Evolutionary conservation across 768 basidiomycete species (phyloP), one percentile per base, ranked within the genome.

Genomic region (Mycena belliarum): DNA sequence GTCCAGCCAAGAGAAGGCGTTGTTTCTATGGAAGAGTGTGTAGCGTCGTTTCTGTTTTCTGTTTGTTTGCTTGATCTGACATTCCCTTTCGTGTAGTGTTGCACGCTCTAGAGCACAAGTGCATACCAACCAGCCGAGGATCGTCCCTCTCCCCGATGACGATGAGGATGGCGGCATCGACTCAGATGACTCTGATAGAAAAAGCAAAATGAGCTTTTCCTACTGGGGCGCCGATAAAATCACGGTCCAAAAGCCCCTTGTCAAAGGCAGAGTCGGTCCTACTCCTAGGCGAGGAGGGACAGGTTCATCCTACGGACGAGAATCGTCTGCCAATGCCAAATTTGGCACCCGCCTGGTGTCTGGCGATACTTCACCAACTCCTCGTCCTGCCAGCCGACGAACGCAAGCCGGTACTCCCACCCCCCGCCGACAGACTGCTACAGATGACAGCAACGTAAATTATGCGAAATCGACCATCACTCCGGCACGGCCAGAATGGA

Each of bases 211-310:
- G 92, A 91, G 89, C 76, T 93, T 93, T 74, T 93, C 91, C 6
- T 95, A 93, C 68, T 93, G 91, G 91, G 91, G 92, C 24, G 92
- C 92, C 29, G 92, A 94, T 76, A 92, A 92, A 73, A 82, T 94
- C 66, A 94, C 92, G 1, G 83, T 94, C 21, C 89, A 92, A 70
- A 89, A 89, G 64, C 89, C 91, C 2, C 71, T 85, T 38, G 69
- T 86, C 65, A 88, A 87, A 68, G 74, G 75, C 58, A 70, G 73
- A 47, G 66, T 64, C 40, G 74, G 70, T 63, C 55, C 62, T 57
- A 65, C 75, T 66, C 66, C 80, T 65, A 64, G 84, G 60, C 68
- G 78, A 70, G 73, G 77, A 12, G 76, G 72, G 26, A 72, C 72
- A 25, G 65, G 75, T 15, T 79, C 85, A 18, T 82, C 87, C 14